These are phyloP conservation scores for Hypomontagnella submonticulosa DNA, from an alignment of 495 filamentous ascomycete species.

Conservation along the genomic window DNA sequence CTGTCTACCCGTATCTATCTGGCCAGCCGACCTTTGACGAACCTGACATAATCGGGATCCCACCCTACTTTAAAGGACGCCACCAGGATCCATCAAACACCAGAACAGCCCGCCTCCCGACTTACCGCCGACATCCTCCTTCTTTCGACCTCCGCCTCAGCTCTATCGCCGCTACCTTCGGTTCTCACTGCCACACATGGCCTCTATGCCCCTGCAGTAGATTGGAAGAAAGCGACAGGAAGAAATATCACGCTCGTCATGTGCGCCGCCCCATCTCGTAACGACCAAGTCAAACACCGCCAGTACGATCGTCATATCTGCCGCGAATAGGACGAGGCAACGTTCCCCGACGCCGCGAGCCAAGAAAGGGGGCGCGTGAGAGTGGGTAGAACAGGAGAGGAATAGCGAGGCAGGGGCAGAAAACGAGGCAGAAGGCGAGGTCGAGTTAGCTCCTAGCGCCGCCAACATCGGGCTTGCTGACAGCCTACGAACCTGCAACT, in stretches of 20 bases:
- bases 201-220: neutral
- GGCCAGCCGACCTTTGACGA: too few species aligned
- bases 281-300: neutral
- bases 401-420: neutral
- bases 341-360: neutral
- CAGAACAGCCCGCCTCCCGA: slow-evolving; percentile 8
- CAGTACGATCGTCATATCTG: neutral
- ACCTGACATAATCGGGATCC: slow-evolving; percentile 27
- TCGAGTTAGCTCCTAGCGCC: too few species aligned
- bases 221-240: neutral
- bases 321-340: neutral
- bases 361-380: neutral
- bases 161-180: neutral
- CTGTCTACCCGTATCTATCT: slow-evolving; percentile 2
- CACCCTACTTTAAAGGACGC: neutral
- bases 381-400: neutral
- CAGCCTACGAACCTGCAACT: too few species aligned
- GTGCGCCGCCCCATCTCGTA: slow-evolving; percentile 20
- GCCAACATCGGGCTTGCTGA: too few species aligned
- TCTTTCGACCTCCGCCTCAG: neutral
- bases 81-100: slow-evolving; percentile 1
- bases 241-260: slow-evolving; percentile 19
- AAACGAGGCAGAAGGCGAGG: neutral
- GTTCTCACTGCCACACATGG: neutral
- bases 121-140: neutral